Percentiles rank a stretch among this genome's conserved stretches.
These are phyloP conservation scores for Penicillium crystallinum DNA, from an alignment of 495 filamentous ascomycete species.

Conservation along the genomic window DNA sequence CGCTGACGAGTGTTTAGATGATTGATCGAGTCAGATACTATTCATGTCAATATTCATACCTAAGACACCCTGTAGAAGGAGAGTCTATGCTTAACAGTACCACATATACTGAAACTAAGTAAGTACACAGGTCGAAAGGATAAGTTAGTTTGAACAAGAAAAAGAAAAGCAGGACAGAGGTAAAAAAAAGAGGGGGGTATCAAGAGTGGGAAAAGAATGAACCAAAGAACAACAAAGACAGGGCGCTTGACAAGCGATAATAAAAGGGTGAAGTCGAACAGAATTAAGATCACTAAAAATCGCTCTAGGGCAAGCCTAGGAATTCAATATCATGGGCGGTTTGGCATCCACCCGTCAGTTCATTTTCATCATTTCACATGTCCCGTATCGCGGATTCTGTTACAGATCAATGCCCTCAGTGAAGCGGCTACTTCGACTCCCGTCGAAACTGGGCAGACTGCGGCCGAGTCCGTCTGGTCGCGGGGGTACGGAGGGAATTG, in stretches of 20 bases:
- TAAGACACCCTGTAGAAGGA: too few relatives aligned
- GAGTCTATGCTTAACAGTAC: not conserved
- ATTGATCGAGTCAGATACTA: too few relatives aligned
- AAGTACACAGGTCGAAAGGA: not conserved
- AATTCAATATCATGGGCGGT: not conserved
- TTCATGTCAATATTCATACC: too few relatives aligned
- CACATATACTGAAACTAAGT: not conserved
- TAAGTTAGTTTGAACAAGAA: not conserved
- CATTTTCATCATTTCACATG: constrained; percentile 23
- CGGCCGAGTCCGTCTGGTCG: constrained; percentile 46
- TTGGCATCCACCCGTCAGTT: constrained; percentile 8
- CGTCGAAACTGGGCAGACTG: constrained; percentile 50
- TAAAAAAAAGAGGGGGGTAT: constrained; percentile 13
- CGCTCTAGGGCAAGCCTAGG: not conserved
- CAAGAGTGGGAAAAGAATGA: constrained; percentile 8
- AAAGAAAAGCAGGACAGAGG: not conserved
- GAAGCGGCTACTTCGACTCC: constrained; percentile 52
- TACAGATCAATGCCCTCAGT: constrained; percentile 40
- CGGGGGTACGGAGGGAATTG: constrained; percentile 18
- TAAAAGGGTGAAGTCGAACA: not conserved
- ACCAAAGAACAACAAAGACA: constrained; percentile 4
- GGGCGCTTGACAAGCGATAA: constrained; percentile 1
- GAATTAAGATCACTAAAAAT: not conserved
- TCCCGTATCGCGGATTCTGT: constrained; percentile 16
- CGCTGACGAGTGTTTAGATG: too few relatives aligned